Evolutionary conservation across 2,329 filamentous ascomycete species (phyloP).

Genomic region (Diaporthe capsici): DNA sequence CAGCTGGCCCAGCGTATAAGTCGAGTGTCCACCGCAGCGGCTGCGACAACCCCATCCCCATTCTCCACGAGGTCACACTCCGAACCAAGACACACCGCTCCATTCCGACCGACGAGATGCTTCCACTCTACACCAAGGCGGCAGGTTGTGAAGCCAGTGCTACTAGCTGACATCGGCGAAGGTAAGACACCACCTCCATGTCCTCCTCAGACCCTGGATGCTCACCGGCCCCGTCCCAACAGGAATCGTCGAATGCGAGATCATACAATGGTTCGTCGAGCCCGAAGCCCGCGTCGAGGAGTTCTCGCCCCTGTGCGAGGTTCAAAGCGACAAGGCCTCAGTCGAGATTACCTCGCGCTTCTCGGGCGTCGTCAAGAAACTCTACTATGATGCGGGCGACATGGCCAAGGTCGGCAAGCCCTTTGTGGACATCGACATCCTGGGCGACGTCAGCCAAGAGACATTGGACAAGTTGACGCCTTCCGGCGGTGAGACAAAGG

Average conservation of each 20-base stretch:
- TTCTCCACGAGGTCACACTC: slow-evolving; percentile 28
- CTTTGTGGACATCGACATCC: slow-evolving; percentile 94
- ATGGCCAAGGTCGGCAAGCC: slow-evolving; percentile 97
- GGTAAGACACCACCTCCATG: slow-evolving; percentile 62
- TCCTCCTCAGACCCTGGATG: neutral
- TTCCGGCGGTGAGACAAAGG: slow-evolving; percentile 42
- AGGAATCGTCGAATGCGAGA: slow-evolving; percentile 98
- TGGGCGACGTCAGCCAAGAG: slow-evolving; percentile 78
- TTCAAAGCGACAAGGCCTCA: slow-evolving; percentile 96
- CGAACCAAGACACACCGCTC: slow-evolving; percentile 15
- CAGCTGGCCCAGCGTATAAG: slow-evolving; percentile 58
- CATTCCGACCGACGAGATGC: slow-evolving; percentile 50
- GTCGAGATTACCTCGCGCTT: slow-evolving; percentile 96
- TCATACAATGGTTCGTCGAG: slow-evolving; percentile 99
- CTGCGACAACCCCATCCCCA: neutral
- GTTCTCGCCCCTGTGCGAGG: slow-evolving; percentile 97
- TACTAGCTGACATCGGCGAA: slow-evolving; percentile 90
- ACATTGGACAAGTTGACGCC: slow-evolving; percentile 61
- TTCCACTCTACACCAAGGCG: slow-evolving; percentile 66
- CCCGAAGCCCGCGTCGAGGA: slow-evolving; percentile 96
- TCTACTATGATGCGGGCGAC: slow-evolving; percentile 95
- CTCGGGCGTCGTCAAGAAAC: slow-evolving; percentile 93
- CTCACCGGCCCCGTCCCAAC: slow-evolving; percentile 37
- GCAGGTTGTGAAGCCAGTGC: slow-evolving; percentile 80
- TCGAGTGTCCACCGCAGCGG: slow-evolving; percentile 48